Evolutionary conservation across 2,329 filamentous ascomycete species (phyloP).

Genomic region (Periconia sp.): DNA sequence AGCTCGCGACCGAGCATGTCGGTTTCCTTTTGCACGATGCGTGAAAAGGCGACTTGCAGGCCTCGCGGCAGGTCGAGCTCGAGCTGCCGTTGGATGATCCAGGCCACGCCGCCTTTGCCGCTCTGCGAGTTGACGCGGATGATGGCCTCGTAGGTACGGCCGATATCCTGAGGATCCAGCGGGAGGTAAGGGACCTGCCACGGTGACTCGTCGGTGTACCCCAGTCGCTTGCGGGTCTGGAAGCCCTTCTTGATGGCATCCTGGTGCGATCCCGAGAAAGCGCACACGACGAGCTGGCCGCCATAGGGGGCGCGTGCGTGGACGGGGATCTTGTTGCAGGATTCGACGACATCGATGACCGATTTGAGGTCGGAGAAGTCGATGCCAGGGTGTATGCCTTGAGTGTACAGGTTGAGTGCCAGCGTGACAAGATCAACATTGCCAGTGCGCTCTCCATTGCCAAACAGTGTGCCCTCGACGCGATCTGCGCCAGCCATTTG

Average conservation of each 20-base stretch:
- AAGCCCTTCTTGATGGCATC: slow-evolving; percentile 94
- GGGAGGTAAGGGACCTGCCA: slow-evolving; percentile 94
- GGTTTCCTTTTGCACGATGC: slow-evolving; percentile 78
- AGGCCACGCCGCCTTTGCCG: slow-evolving; percentile 92
- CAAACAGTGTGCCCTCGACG: slow-evolving; percentile 91
- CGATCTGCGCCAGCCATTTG: slow-evolving; percentile 96
- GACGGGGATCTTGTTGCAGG: slow-evolving; percentile 91
- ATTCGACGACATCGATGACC: slow-evolving; percentile 87
- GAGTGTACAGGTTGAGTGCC: slow-evolving; percentile 91
- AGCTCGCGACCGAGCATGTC: slow-evolving; percentile 84
- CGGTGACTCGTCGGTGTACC: slow-evolving; percentile 61
- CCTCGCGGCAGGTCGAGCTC: slow-evolving; percentile 91
- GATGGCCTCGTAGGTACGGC: slow-evolving; percentile 94
- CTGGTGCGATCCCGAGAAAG: slow-evolving; percentile 90
- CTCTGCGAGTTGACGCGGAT: slow-evolving; percentile 97
- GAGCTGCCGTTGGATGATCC: slow-evolving; percentile 87
- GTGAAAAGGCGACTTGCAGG: slow-evolving; percentile 87
- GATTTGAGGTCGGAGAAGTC: slow-evolving; percentile 88
- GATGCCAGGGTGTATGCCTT: slow-evolving; percentile 80
- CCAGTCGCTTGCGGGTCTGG: slow-evolving; percentile 65
- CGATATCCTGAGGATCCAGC: slow-evolving; percentile 89
- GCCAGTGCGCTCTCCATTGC: slow-evolving; percentile 92
- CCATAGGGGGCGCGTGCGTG: slow-evolving; percentile 89
- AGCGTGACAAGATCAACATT: slow-evolving; percentile 95
- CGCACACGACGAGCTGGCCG: slow-evolving; percentile 86